A percentile compares a stretch with the other conserved stretches of the same genome.
phyloP scores from a whole-genome alignment of 1,284 basidiomycete genomes.

The Inonotus hispidus region DNA sequence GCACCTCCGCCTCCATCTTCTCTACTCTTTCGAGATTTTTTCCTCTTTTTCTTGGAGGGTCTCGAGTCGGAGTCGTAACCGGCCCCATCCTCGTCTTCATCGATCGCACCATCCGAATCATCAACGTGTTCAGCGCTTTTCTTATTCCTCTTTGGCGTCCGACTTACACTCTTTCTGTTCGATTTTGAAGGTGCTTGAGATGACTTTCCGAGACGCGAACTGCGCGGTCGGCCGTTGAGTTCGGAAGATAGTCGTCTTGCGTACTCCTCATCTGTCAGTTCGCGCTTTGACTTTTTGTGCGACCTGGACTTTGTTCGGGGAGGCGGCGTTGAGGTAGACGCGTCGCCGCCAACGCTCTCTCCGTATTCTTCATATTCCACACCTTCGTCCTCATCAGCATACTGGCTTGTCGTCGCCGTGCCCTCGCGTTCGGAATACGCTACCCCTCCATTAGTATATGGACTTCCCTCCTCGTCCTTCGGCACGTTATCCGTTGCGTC shows the following conservation, averaged over 20 bases:
- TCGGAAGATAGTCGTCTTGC: constrained; percentile 67
- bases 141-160: constrained; percentile 40
- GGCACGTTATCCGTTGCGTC: constrained; percentile 10
- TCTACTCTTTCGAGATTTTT: constrained; percentile 32
- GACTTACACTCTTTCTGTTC: constrained; percentile 34
- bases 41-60: constrained; percentile 28
- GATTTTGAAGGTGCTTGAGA: constrained; percentile 21
- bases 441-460: not conserved
- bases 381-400: constrained; percentile 26
- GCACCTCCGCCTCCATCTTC: constrained; percentile 24
- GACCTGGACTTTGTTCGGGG: constrained; percentile 32
- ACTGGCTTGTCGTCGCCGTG: not conserved
- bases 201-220: constrained; percentile 31
- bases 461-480: constrained; percentile 19
- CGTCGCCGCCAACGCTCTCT: constrained; percentile 26
- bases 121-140: constrained; percentile 54
- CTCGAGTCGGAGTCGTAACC: constrained; percentile 31
- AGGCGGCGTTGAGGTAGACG: constrained; percentile 27
- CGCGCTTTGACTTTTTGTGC: constrained; percentile 39
- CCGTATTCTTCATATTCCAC: constrained; percentile 26
- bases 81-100: constrained; percentile 12
- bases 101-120: constrained; percentile 40
- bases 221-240: constrained; percentile 60
- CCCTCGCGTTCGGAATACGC: not conserved
- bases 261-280: constrained; percentile 57